Percentiles rank a stretch among this genome's conserved stretches.
These are phyloP conservation scores for Aspergillus chevalieri DNA, from an alignment of 2,329 filamentous ascomycete genomes.

Conservation along the genomic window DNA sequence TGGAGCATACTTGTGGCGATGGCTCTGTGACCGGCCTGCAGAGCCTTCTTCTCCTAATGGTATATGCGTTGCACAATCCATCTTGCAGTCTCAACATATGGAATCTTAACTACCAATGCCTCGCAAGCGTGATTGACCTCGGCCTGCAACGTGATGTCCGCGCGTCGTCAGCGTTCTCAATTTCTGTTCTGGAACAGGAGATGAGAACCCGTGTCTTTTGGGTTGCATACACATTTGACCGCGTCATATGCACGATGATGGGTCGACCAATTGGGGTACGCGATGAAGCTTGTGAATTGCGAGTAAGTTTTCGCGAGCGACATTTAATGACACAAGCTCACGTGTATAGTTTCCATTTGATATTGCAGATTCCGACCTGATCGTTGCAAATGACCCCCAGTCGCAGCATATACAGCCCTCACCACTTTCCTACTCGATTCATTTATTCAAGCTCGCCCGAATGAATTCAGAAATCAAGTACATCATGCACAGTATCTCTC, in stretches of 20 bases:
- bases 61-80: slow-evolving; percentile 49
- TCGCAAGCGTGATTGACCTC: slow-evolving; percentile 47
- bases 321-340: slow-evolving; percentile 3
- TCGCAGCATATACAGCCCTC: slow-evolving; percentile 3
- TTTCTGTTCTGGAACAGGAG: slow-evolving; percentile 47
- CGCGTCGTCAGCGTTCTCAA: slow-evolving; percentile 26
- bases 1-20: slow-evolving; percentile 44
- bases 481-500: slow-evolving; percentile 49
- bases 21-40: slow-evolving; percentile 47
- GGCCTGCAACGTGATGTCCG: slow-evolving; percentile 48
- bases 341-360: slow-evolving; percentile 14
- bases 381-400: neutral
- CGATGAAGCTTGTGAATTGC: slow-evolving; percentile 51
- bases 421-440: slow-evolving; percentile 36
- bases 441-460: slow-evolving; percentile 39
- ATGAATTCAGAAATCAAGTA: slow-evolving; percentile 56
- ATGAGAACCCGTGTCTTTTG: slow-evolving; percentile 53
- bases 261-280: slow-evolving; percentile 50
- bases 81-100: slow-evolving; percentile 47
- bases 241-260: slow-evolving; percentile 51
- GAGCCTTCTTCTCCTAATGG: slow-evolving; percentile 37
- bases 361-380: slow-evolving; percentile 7
- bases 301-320: slow-evolving; percentile 27
- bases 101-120: slow-evolving; percentile 52
- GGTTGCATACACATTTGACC: slow-evolving; percentile 49